Conservation (phyloP, 2,329 filamentous ascomycete species). For the Coniochaeta sp. region DNA sequence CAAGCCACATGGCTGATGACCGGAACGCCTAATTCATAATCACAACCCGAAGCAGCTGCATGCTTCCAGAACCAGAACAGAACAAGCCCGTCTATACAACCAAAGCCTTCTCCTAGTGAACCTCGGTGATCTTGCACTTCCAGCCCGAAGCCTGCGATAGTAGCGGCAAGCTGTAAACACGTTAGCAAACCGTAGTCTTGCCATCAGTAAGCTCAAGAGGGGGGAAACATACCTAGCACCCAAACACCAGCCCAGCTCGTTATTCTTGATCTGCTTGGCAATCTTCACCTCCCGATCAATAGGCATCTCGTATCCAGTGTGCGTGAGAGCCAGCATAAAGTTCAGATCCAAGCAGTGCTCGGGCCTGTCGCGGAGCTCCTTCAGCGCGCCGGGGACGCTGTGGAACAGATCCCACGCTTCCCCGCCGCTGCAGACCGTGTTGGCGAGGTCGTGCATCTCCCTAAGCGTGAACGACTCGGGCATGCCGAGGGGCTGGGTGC, state of each 20-base stretch:
- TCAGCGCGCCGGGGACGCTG: constrained; percentile 67
- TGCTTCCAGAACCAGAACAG: not conserved
- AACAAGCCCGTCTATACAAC: not conserved
- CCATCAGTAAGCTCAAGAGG: not conserved
- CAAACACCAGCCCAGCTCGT: constrained; percentile 96
- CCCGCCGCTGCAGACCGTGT: constrained; percentile 77
- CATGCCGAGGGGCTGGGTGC: constrained; percentile 90
- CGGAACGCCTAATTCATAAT: constrained; percentile 1
- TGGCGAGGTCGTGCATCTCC: constrained; percentile 80
- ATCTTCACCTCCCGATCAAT: constrained; percentile 94
- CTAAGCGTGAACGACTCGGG: constrained; percentile 92
- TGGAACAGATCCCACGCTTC: constrained; percentile 74
- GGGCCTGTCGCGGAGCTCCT: constrained; percentile 73
- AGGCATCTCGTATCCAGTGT: constrained; percentile 97
- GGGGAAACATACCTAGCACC: constrained; percentile 68
- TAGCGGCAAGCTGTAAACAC: constrained; percentile 64
- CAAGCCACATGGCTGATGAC: not conserved
- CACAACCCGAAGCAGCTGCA: not conserved
- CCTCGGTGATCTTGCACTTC: constrained; percentile 78
- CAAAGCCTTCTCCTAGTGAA: constrained; percentile 39
- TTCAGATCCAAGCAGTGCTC: constrained; percentile 93
- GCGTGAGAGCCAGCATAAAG: constrained; percentile 89
- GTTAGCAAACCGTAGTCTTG: constrained; percentile 25
- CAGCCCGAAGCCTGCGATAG: constrained; percentile 78
- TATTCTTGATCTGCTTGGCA: constrained; percentile 96